Conservation (phyloP, 2,329 filamentous ascomycete species). For the Lasiodiplodia gonubiensis region DNA sequence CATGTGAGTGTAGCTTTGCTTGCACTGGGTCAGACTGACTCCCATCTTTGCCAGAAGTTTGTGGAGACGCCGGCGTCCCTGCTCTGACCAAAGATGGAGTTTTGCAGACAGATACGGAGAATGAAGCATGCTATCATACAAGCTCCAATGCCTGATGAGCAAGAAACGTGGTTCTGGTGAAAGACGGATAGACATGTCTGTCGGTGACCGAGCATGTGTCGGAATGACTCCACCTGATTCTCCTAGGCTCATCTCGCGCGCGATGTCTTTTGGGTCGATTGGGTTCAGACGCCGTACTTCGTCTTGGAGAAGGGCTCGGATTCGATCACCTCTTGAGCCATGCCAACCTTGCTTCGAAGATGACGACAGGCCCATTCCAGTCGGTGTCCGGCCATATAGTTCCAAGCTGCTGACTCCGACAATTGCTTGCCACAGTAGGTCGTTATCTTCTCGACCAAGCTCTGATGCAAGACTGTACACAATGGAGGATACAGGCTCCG, state of each 20-base stretch:
- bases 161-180: constrained; percentile 94
- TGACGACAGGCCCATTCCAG: constrained; percentile 71
- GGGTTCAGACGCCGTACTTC: constrained; percentile 95
- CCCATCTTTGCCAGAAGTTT: constrained; percentile 98
- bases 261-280: constrained; percentile 63
- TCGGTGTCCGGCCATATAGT: constrained; percentile 83
- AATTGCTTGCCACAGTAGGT: constrained; percentile 92
- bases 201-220: constrained; percentile 84
- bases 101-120: constrained; percentile 92
- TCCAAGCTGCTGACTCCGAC: constrained; percentile 95
- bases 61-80: constrained; percentile 83
- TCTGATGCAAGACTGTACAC: constrained; percentile 95
- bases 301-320: constrained; percentile 85
- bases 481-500: constrained; percentile 92
- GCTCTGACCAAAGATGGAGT: constrained; percentile 92
- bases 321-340: constrained; percentile 78
- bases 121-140: constrained; percentile 98
- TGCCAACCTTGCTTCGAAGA: constrained; percentile 72
- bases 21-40: constrained; percentile 89
- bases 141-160: constrained; percentile 91
- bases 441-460: constrained; percentile 94
- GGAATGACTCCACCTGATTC: constrained; percentile 83
- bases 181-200: constrained; percentile 88
- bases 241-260: constrained; percentile 65
- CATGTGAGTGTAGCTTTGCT: constrained; percentile 97